Evolutionary conservation across 495 filamentous ascomycete species (phyloP), one percentile per base, ranked within the genome.

Genomic region (Cairneyella variabilis): DNA sequence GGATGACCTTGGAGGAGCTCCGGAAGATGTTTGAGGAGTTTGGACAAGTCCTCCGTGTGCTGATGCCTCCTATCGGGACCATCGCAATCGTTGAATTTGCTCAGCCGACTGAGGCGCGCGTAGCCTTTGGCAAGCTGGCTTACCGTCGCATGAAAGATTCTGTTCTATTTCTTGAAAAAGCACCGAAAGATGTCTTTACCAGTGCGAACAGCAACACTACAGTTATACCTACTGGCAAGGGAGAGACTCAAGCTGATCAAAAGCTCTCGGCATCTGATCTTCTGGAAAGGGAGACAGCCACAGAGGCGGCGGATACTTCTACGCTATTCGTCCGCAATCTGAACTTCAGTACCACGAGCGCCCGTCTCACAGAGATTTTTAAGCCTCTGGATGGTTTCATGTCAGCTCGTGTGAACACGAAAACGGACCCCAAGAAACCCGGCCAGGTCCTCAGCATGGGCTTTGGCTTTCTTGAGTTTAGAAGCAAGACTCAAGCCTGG

Each of bases 241-340:
- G 51, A 12, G 57, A 52, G 14, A 54, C 63, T 22, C 50, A 63
- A 6, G n/a, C 39, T 23, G 39, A 51, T 36, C 49, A 46, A 23
- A 79, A 76, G 56, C 21, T 62, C 1, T 67, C 66, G 17, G 45
- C 54, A 7, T 49, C 55, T 3, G 79, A 79, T 23, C 71, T 83
- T 38, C 70, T 92, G 71, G 71, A 78, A 62, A 61, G 72, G 57
- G 75, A 83, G 37, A 73, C 77, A 46, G 67, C 59, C 22, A 74
- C 81, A 39, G 74, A 79, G 37, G 59, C 69, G 11, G 53, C 75
- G 10, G 77, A 87, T 54, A 89, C 88, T 4, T 76, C 82, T 9
- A 96, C 93, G 2, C 74, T 99, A 2, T 97, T 92, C 65, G 82
- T 97, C 47, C 84, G 90, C 62, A 99, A 97, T 65, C 76, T 99